phyloP scores from a whole-genome alignment of 495 filamentous ascomycete species.

The Penicilliopsis zonata region DNA sequence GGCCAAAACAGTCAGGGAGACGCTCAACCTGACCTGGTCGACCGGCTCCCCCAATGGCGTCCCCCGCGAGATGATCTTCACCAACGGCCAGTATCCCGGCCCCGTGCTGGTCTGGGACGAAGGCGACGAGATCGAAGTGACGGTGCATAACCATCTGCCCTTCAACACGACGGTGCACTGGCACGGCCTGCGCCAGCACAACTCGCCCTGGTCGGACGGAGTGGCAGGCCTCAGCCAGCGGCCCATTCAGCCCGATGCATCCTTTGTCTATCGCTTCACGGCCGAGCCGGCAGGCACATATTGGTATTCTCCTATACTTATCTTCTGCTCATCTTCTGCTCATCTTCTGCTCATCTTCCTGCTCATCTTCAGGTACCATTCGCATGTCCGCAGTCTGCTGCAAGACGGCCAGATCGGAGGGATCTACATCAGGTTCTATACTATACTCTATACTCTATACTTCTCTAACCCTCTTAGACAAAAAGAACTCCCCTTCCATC shows the following conservation, averaged over 20 bases:
- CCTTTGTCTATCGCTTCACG: constrained; percentile 25
- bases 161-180: constrained; percentile 33
- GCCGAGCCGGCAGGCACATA: constrained; percentile 30
- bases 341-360: too few relatives aligned
- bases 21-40: constrained; percentile 20
- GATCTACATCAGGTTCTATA: constrained; percentile 7
- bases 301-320: constrained; percentile 14
- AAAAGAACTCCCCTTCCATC: too few relatives aligned
- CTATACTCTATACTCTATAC: too few relatives aligned
- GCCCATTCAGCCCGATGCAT: constrained; percentile 22
- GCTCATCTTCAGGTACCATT: constrained; percentile 21
- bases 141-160: constrained; percentile 5
- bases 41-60: constrained; percentile 20
- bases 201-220: constrained; percentile 27
- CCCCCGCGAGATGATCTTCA: constrained; percentile 29
- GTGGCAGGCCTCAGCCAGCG: constrained; percentile 25
- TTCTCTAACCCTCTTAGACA: background rate
- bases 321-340: background rate
- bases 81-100: constrained; percentile 44
- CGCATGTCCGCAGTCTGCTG: constrained; percentile 25
- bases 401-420: constrained; percentile 32
- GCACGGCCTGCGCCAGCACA: constrained; percentile 18
- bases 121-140: constrained; percentile 42
- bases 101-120: constrained; percentile 40
- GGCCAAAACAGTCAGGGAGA: background rate